These are phyloP conservation scores for Dothidotthia symphoricarpi DNA, from an alignment of 2,329 filamentous ascomycete genomes.

Conservation along the genomic window DNA sequence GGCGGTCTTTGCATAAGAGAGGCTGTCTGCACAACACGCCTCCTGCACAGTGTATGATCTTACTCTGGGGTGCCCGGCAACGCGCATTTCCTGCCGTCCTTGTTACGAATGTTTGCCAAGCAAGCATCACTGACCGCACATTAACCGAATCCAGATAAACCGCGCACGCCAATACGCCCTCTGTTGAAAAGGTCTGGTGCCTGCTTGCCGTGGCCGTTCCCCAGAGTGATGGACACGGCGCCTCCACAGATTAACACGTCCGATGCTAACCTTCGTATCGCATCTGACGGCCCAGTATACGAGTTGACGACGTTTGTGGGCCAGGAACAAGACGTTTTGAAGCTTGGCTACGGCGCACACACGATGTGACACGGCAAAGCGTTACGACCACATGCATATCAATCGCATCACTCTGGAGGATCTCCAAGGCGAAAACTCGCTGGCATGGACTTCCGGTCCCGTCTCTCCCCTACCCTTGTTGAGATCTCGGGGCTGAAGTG, in stretches of 20 bases:
- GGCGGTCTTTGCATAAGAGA: too few species aligned
- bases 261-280: constrained; percentile 2
- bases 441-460: constrained; percentile 17
- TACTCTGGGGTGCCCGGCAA: constrained; percentile 30
- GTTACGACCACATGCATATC: constrained; percentile 13
- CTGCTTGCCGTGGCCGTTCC: constrained; percentile 16
- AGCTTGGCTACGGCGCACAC: constrained; percentile 11
- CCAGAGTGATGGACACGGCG: constrained; percentile 18
- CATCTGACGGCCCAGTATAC: not conserved
- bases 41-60: constrained; percentile 23
- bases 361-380: constrained; percentile 14
- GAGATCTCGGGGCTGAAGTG: constrained; percentile 30
- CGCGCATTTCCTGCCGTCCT: constrained; percentile 22
- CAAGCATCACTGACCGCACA: constrained; percentile 17
- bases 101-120: constrained; percentile 15
- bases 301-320: too few species aligned
- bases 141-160: constrained; percentile 19
- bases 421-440: constrained; percentile 11
- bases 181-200: constrained; percentile 18
- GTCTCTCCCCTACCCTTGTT: constrained; percentile 24
- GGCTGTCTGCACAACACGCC: constrained; percentile 5
- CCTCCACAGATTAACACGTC: constrained; percentile 10
- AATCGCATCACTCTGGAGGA: constrained; percentile 4
- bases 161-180: constrained; percentile 13
- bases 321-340: too few species aligned